Conservation (phyloP, 306 rosid species). For the Leucaena leucocephala region DNA sequence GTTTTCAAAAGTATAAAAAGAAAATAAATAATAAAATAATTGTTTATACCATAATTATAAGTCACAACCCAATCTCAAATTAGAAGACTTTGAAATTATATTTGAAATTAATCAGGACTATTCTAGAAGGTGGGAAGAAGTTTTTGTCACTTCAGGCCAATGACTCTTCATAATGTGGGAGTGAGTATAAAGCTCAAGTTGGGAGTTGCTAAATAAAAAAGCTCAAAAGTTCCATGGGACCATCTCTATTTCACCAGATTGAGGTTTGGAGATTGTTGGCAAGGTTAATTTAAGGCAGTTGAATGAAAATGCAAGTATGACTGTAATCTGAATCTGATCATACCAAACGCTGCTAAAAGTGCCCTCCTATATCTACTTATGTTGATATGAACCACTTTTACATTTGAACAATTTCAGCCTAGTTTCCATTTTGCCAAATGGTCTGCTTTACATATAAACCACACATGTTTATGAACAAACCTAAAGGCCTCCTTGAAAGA, state of each 20-base stretch:
- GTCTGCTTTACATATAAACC: slow-evolving; percentile 35
- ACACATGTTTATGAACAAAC: slow-evolving; percentile 44
- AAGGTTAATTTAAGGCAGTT: not conserved
- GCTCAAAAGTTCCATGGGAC: not conserved
- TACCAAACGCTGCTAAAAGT: slow-evolving; percentile 18
- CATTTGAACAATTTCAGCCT: slow-evolving; percentile 25
- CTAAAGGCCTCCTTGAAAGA: slow-evolving; percentile 38
- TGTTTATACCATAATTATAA: too few species aligned
- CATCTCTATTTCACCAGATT: not conserved
- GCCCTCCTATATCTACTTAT: not conserved
- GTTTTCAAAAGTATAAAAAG: not conserved
- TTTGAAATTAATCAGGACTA: not conserved
- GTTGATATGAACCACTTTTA: not conserved
- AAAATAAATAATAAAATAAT: too few species aligned
- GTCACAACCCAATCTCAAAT: not conserved
- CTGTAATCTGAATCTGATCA: slow-evolving; percentile 5
- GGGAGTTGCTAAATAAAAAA: not conserved
- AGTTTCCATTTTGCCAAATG: slow-evolving; percentile 35
- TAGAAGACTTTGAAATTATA: too few species aligned
- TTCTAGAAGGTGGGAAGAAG: not conserved
- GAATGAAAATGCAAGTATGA: slow-evolving; percentile 23
- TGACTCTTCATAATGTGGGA: too few species aligned
- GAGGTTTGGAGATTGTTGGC: not conserved
- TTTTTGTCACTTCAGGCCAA: not conserved
- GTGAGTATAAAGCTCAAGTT: not conserved